Evolutionary conservation across 352 stramenopile genomes (phyloP).

Genomic region (Globisporangium uncinulatum): DNA sequence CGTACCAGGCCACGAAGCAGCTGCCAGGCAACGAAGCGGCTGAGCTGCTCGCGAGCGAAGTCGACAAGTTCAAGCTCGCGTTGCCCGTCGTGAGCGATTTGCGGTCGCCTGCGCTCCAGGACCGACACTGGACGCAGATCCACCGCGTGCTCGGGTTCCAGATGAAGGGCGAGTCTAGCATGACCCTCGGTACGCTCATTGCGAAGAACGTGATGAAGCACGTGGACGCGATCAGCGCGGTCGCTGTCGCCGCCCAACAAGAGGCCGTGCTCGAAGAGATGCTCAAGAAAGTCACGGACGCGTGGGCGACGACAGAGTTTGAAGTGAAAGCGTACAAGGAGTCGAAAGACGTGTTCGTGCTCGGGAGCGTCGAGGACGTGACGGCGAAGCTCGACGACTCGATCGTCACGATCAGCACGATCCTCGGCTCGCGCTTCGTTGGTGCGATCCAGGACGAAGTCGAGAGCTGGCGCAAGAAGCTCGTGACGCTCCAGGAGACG

Average conservation of each 20-base stretch:
- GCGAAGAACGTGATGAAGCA: conserved; percentile 85
- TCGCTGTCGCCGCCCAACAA: conserved; percentile 86
- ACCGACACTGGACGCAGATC: conserved; percentile 75
- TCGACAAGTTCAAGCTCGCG: conserved; percentile 89
- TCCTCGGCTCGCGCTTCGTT: conserved; percentile 90
- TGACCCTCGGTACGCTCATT: conserved; percentile 87
- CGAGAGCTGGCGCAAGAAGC: conserved; percentile 81
- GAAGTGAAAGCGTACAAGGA: conserved; percentile 93
- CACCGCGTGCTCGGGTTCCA: conserved; percentile 82
- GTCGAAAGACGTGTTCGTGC: conserved; percentile 90
- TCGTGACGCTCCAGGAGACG: conserved; percentile 79
- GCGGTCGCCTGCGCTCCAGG: conserved; percentile 53
- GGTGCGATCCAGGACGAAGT: conserved; percentile 88
- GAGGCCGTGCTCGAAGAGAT: conserved; percentile 91
- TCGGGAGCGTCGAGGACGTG: conserved; percentile 90
- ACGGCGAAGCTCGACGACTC: conserved; percentile 90
- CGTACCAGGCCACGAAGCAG: conserved; percentile 81
- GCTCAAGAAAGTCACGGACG: conserved; percentile 90
- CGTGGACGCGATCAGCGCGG: conserved; percentile 78
- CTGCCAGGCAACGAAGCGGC: conserved; percentile 84
- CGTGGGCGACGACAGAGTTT: conserved; percentile 88
- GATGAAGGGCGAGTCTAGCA: conserved; percentile 70
- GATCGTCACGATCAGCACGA: conserved; percentile 91
- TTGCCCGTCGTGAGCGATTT: conserved; percentile 75
- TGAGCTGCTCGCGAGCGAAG: conserved; percentile 73